Conservation (phyloP, 768 basidiomycete species). For the Floccularia luteovirens region DNA sequence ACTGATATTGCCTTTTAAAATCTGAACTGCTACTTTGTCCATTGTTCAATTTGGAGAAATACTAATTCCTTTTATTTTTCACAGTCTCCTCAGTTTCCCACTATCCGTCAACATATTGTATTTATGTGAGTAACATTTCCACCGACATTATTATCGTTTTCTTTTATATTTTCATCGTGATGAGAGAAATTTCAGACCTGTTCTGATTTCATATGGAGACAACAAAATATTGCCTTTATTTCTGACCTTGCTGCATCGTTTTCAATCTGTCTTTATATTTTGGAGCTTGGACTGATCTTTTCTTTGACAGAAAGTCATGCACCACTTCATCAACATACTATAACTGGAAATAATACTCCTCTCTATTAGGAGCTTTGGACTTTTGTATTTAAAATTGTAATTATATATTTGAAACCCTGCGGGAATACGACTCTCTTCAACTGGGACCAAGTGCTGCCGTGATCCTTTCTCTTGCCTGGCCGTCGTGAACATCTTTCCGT, state of each 20-base stretch:
- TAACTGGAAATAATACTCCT: too few relatives aligned
- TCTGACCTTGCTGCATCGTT: neutral
- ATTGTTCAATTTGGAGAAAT: too few relatives aligned
- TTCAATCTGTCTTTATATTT: neutral
- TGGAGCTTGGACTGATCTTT: neutral
- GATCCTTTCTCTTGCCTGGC: too few relatives aligned
- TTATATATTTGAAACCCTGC: too few relatives aligned
- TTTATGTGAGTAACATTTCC: neutral
- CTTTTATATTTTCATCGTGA: neutral
- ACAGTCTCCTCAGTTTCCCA: neutral
- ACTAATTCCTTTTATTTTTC: neutral
- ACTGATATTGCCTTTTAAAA: constrained; percentile 54
- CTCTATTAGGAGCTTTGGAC: too few relatives aligned
- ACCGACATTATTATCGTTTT: neutral
- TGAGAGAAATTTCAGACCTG: constrained; percentile 3
- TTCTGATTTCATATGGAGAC: constrained; percentile 1
- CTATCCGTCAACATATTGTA: neutral
- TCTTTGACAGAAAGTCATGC: neutral
- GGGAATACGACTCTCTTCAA: too few relatives aligned
- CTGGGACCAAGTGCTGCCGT: too few relatives aligned
- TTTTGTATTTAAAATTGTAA: neutral
- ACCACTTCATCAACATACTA: too few relatives aligned
- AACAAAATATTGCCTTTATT: constrained; percentile 2
- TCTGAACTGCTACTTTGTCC: constrained; percentile 21
- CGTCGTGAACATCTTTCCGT: too few relatives aligned